These are phyloP conservation scores for Scheffersomyces cryptocercus DNA, from an alignment of 1,139 yeast genomes.

Conservation along the genomic window DNA sequence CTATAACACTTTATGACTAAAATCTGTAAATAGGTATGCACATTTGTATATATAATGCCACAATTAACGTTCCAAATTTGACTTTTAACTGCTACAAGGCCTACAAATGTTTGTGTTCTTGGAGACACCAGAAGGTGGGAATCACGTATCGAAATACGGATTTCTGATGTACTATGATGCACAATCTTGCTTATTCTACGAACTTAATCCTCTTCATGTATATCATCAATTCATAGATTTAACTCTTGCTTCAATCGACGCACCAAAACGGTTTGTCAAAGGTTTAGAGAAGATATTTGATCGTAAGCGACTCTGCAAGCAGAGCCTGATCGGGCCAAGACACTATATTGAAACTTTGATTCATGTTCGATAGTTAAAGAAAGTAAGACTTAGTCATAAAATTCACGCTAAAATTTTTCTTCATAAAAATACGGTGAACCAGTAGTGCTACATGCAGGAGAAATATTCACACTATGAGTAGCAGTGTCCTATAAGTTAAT, in stretches of 20 bases:
- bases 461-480: too few species aligned
- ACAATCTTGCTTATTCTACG: constrained; percentile 20
- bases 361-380: constrained; percentile 7
- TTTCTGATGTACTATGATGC: constrained; percentile 55
- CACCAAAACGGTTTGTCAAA: constrained; percentile 47
- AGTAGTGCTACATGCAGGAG: not conserved
- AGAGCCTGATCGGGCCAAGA: constrained; percentile 20
- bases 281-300: constrained; percentile 34
- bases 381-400: not conserved
- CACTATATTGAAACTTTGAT: constrained; percentile 7
- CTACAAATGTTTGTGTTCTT: constrained; percentile 45
- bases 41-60: too few species aligned
- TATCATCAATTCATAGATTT: constrained; percentile 13
- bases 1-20: too few species aligned
- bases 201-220: constrained; percentile 2
- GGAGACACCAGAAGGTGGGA: constrained; percentile 50
- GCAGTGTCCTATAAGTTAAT: too few species aligned
- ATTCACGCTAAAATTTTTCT: not conserved
- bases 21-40: too few species aligned
- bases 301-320: constrained; percentile 15
- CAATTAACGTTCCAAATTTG: too few species aligned
- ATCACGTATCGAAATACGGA: constrained; percentile 3
- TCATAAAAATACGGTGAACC: constrained; percentile 1
- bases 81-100: not conserved
- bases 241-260: constrained; percentile 39